Percentiles rank a stretch among this genome's conserved stretches.
These are phyloP conservation scores for Berkeleyomyces basicola DNA, from an alignment of 2,329 filamentous ascomycete genomes.

Conservation along the genomic window DNA sequence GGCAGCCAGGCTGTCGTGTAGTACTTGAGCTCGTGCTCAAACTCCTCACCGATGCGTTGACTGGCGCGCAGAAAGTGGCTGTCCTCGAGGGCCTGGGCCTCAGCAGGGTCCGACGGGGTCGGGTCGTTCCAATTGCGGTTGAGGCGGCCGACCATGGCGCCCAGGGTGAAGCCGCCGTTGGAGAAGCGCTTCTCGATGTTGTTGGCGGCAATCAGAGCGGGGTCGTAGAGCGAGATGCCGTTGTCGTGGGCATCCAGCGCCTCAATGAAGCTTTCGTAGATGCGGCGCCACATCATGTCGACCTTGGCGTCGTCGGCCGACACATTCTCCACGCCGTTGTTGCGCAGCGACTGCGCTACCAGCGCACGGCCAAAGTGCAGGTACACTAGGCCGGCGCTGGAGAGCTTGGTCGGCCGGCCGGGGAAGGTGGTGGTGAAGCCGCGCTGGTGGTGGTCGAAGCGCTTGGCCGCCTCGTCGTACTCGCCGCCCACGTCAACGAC, in stretches of 20 bases:
- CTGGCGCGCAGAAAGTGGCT: conserved; percentile 62
- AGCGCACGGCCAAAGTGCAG: conserved; percentile 85
- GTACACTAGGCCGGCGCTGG: conserved; percentile 84
- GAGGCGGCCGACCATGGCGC: conserved; percentile 63
- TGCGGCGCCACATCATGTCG: conserved; percentile 62
- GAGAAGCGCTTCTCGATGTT: conserved; percentile 70
- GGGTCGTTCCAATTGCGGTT: conserved; percentile 70
- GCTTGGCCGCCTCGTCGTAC: conserved; percentile 59
- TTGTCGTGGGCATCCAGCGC: conserved; percentile 97
- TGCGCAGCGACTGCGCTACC: conserved; percentile 41
- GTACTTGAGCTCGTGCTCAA: conserved; percentile 63
- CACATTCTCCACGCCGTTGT: conserved; percentile 21
- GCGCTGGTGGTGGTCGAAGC: conserved; percentile 96
- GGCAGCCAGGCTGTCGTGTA: conserved; percentile 70
- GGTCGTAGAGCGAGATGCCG: conserved; percentile 70
- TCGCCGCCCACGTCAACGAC: conserved; percentile 96
- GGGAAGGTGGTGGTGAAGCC: conserved; percentile 78
- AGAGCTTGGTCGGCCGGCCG: conserved; percentile 69
- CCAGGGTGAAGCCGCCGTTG: conserved; percentile 67
- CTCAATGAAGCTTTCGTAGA: conserved; percentile 89
- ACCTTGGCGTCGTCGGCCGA: conserved; percentile 49
- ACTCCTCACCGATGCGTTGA: conserved; percentile 74
- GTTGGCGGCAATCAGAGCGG: conserved; percentile 47
- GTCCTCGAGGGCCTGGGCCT: conserved; percentile 57
- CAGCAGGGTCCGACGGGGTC: conserved; percentile 30